Conservation (phyloP, 768 basidiomycete species). For the Mycena latifolia region DNA sequence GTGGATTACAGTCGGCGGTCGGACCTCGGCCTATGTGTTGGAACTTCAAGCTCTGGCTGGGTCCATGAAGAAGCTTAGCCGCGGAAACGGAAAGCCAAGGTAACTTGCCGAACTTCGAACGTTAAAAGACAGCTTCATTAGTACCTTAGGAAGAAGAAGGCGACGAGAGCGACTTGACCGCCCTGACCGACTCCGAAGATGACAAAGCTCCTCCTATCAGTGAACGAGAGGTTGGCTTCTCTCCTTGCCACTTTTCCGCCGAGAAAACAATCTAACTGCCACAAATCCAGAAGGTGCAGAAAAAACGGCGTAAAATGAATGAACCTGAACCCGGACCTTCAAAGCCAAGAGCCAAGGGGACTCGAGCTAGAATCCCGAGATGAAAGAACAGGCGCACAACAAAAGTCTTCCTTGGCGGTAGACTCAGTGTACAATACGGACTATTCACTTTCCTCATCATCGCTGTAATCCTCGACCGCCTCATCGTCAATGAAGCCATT, state of each 20-base stretch:
- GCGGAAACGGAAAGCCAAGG: conserved; percentile 35
- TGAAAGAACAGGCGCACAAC: conserved; percentile 2
- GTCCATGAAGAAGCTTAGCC: conserved; percentile 28
- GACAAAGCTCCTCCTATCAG: conserved; percentile 18
- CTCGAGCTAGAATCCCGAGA: conserved; percentile 33
- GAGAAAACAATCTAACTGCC: conserved; percentile 24
- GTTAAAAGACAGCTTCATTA: conserved; percentile 13
- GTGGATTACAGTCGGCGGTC: conserved; percentile 81
- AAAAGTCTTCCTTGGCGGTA: conserved; percentile 28
- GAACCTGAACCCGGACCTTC: conserved; percentile 9
- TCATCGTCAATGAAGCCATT: conserved; percentile 75
- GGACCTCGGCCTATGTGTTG: conserved; percentile 79
- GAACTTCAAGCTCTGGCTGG: conserved; percentile 66
- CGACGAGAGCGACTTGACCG: conserved; percentile 39
- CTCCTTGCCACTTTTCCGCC: conserved; percentile 10
- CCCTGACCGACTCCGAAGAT: conserved; percentile 39
- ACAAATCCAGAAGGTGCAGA: conserved; percentile 28
- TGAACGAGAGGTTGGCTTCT: conserved; percentile 24
- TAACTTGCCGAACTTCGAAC: conserved; percentile 18
- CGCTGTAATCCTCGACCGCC: conserved; percentile 64
- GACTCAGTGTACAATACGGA: conserved; percentile 53
- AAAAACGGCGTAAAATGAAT: conserved; percentile 18
- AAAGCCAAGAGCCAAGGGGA: not conserved
- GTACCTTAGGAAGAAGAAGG: conserved; percentile 29
- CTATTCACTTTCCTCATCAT: conserved; percentile 61